A percentile compares a stretch with the other conserved stretches of the same genome.
Evolutionary conservation across 805 yeast genomes (phyloP).

Genomic region (Grigorovia transvaalensis): DNA sequence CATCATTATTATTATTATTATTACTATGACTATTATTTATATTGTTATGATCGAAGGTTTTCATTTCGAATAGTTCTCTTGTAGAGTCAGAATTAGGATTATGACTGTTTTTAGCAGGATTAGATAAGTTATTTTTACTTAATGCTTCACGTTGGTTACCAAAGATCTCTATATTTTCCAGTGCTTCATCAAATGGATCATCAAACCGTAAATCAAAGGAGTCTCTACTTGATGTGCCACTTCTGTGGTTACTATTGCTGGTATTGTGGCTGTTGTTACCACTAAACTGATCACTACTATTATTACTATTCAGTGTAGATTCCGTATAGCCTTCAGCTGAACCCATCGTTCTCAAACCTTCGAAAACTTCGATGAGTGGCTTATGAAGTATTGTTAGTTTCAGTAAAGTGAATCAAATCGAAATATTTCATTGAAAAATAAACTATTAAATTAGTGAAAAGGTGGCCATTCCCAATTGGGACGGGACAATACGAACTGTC

Average conservation of each 20-base stretch:
- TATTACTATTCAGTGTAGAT: too few relatives aligned
- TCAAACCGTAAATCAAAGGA: slow-evolving; percentile 56
- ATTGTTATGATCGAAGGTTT: slow-evolving; percentile 12
- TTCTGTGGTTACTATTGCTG: background rate
- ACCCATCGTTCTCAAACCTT: too few relatives aligned
- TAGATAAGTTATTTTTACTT: slow-evolving; percentile 2
- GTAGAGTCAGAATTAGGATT: slow-evolving; percentile 1
- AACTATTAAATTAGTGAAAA: too few relatives aligned
- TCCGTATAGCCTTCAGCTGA: too few relatives aligned
- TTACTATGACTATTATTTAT: slow-evolving; percentile 6
- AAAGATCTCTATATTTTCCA: slow-evolving; percentile 40
- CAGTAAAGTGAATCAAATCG: too few relatives aligned
- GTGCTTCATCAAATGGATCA: slow-evolving; percentile 50
- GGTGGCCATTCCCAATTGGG: too few relatives aligned
- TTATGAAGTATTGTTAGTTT: too few relatives aligned
- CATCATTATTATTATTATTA: slow-evolving; percentile 5
- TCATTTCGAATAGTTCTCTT: slow-evolving; percentile 23
- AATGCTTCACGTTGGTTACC: slow-evolving; percentile 9
- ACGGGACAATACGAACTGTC: too few relatives aligned
- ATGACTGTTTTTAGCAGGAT: slow-evolving; percentile 8
- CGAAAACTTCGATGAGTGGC: too few relatives aligned
- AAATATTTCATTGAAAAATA: too few relatives aligned
- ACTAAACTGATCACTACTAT: background rate
- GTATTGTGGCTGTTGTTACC: background rate
- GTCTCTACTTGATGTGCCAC: slow-evolving; percentile 26